phyloP scores from a whole-genome alignment of 2,329 filamentous ascomycete species.

The Fusarium stilboides region DNA sequence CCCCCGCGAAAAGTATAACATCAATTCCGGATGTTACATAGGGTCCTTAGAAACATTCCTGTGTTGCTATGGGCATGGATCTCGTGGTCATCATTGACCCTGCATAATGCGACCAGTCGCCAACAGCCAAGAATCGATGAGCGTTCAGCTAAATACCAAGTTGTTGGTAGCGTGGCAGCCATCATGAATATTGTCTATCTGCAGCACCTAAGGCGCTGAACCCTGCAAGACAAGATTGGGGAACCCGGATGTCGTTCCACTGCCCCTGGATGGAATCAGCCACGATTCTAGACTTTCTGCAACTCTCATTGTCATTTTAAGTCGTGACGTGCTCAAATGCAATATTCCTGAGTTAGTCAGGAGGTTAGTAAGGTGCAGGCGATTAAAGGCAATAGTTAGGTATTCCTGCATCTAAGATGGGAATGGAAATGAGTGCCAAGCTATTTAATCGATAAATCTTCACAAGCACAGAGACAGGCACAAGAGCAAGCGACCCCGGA shows the following conservation, averaged over 20 bases:
- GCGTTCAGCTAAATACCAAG: background rate
- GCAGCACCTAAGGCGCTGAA: background rate
- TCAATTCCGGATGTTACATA: background rate
- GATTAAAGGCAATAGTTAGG: no score
- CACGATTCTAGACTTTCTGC: slow-evolving; percentile 10
- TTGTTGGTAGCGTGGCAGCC: background rate
- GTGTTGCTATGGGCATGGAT: background rate
- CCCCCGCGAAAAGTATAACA: background rate
- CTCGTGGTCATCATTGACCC: background rate
- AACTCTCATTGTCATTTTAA: background rate
- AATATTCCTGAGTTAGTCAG: no score
- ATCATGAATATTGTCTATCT: background rate
- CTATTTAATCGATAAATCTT: background rate
- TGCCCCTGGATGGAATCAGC: slow-evolving; percentile 2
- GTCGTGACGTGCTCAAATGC: background rate
- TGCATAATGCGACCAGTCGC: background rate
- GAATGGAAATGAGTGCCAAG: background rate
- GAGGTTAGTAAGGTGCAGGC: no score
- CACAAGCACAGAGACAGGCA: background rate
- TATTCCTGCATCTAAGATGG: background rate
- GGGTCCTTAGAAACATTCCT: background rate
- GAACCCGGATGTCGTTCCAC: slow-evolving; percentile 3
- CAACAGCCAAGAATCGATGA: background rate
- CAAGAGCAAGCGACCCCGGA: background rate
- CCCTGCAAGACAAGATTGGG: slow-evolving; percentile 4